Conservation (phyloP, 2,329 filamentous ascomycete genomes). For the Colletotrichum filicis region DNA sequence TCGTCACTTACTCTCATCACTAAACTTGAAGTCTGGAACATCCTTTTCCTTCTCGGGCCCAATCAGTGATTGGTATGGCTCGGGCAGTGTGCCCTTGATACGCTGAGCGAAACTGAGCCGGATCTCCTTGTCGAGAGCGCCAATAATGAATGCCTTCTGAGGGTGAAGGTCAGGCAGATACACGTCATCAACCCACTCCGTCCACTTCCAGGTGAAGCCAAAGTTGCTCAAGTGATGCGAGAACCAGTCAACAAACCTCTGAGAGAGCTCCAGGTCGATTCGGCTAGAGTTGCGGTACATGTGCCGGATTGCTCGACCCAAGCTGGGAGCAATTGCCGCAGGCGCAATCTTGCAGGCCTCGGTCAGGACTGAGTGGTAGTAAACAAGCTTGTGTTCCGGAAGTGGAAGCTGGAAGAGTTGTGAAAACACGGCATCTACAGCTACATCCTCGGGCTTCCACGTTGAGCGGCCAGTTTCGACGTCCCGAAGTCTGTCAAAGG, state of each 20-base stretch:
- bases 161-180: constrained; percentile 81
- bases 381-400: constrained; percentile 93
- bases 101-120: constrained; percentile 95
- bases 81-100: constrained; percentile 92
- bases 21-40: constrained; percentile 94
- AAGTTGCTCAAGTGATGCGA: constrained; percentile 98
- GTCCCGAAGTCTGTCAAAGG: constrained; percentile 87
- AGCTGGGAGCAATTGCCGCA: constrained; percentile 92
- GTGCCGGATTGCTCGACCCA: constrained; percentile 92
- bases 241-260: constrained; percentile 97
- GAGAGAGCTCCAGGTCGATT: constrained; percentile 87
- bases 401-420: constrained; percentile 89
- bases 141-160: constrained; percentile 92
- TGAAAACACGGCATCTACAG: constrained; percentile 97
- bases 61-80: constrained; percentile 84
- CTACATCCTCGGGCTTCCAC: constrained; percentile 98
- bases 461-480: constrained; percentile 74
- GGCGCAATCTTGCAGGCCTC: constrained; percentile 97
- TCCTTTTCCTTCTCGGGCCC: constrained; percentile 92
- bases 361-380: constrained; percentile 94
- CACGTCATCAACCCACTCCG: constrained; percentile 93
- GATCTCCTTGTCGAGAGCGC: constrained; percentile 95
- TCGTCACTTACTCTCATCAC: constrained; percentile 71
- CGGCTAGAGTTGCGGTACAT: constrained; percentile 84
- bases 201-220: constrained; percentile 99